phyloP scores from a whole-genome alignment of 345 rosid species.

The Punica granatum region DNA sequence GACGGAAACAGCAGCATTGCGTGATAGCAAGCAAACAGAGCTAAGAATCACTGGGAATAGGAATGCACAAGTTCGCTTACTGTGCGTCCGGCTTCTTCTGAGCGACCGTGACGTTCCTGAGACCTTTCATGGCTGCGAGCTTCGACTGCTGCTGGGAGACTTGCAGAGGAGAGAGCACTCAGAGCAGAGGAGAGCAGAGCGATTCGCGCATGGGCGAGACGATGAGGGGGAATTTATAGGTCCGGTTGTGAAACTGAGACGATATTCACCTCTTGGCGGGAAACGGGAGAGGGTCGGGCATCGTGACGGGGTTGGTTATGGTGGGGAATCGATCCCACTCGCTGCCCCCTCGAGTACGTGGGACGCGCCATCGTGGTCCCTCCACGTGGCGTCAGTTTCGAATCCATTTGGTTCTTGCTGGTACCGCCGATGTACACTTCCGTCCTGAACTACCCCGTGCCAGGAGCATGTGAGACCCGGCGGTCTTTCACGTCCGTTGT shows the following conservation, averaged over 20 bases:
- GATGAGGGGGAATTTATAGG: background rate
- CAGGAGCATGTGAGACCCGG: background rate
- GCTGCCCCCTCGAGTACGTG: background rate
- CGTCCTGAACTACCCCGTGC: too few species aligned
- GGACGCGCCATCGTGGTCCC: background rate
- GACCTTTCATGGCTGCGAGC: conserved; percentile 25
- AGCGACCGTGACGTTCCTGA: conserved; percentile 18
- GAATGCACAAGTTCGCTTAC: conserved; percentile 10
- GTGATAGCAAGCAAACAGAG: background rate
- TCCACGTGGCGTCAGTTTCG: background rate
- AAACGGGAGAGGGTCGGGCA: background rate
- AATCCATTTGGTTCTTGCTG: background rate
- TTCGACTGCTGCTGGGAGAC: conserved; percentile 4
- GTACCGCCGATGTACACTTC: too few species aligned
- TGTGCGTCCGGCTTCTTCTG: conserved; percentile 17
- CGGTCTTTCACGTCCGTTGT: too few species aligned
- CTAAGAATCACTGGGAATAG: background rate
- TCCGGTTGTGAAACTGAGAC: too few species aligned
- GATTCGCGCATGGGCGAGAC: background rate
- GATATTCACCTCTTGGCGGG: background rate
- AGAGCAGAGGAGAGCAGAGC: too few species aligned
- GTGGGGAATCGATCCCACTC: background rate
- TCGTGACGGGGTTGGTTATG: background rate
- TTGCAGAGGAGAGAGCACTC: background rate
- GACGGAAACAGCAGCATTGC: background rate